phyloP scores from a whole-genome alignment of 345 rosid species.

The Nasturtium officinale region DNA sequence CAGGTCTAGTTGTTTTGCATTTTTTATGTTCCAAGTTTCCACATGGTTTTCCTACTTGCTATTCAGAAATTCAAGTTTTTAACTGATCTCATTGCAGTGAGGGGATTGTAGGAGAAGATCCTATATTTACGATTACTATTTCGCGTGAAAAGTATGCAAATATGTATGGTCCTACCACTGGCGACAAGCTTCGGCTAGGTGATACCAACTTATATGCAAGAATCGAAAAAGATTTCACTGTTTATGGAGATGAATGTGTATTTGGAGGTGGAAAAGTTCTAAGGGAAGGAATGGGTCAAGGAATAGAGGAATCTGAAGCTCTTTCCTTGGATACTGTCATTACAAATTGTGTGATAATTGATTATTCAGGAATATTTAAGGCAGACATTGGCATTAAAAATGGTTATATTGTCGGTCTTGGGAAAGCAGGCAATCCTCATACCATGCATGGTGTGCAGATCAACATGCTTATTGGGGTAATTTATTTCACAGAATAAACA shows the following conservation, averaged over 20 bases:
- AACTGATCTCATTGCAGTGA: conserved; percentile 59
- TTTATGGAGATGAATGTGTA: conserved; percentile 92
- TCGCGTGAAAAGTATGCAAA: conserved; percentile 76
- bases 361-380: conserved; percentile 83
- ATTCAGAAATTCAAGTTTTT: conserved; percentile 10
- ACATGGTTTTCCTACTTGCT: not conserved
- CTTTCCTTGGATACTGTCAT: conserved; percentile 74
- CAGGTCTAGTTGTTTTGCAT: conserved; percentile 50
- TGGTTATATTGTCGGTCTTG: conserved; percentile 63
- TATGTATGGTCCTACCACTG: conserved; percentile 93
- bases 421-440: conserved; percentile 94
- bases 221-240: conserved; percentile 77
- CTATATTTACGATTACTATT: conserved; percentile 52
- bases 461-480: conserved; percentile 84
- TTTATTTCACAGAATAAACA: conserved; percentile 15
- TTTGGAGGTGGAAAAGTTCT: conserved; percentile 99
- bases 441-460: conserved; percentile 64
- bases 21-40: conserved; percentile 2
- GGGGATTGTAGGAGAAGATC: conserved; percentile 65
- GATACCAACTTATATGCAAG: conserved; percentile 89
- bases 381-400: conserved; percentile 89
- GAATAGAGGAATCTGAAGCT: conserved; percentile 52
- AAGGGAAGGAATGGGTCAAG: conserved; percentile 98
- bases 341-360: conserved; percentile 84
- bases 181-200: conserved; percentile 86